Base-by-base conservation (phyloP, 306 rosid species). In the Acacia acuminata region DNA sequence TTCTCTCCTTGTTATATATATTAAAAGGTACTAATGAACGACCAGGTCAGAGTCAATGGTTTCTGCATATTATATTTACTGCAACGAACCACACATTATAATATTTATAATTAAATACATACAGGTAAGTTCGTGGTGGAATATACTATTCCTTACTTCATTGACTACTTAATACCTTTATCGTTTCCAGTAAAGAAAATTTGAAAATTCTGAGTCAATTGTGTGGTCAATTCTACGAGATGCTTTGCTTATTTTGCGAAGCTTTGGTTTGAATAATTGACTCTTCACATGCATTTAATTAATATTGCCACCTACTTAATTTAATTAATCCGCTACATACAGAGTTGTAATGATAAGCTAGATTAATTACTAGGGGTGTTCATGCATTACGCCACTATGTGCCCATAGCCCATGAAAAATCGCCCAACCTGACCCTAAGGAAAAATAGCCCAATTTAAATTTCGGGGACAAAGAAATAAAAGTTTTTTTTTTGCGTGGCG, bases 1-100 rank as follows among this genome's bases (percentile, higher is more conserved):
- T n/a, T n/a, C n/a, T n/a, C n/a, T n/a, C n/a, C n/a, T n/a, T n/a
- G n/a, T n/a, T n/a, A n/a, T n/a, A n/a, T n/a, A n/a, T n/a, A n/a
- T 19, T 19, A 17, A 38, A 40, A 40, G 16, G 73, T 38, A 6
- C 8, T 7, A 14, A 40, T 10, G 73, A 44, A 68, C 50, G 73
- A 40, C 73, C 73, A 40, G 44, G 73, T 68, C 73, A 40, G 50
- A 20, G 73, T 68, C 73, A 20, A 68, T 68, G 73, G 2, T 40
- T 68, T 17, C 17, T 68, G 50, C 50, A 68, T 68, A 68, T 40
- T 17, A 68, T 38, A 70, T 4, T 70, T 14, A 43, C 72, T 9
- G 47, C 75, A 70, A 69, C 22, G 12, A 47, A 47, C 53, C 53
- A 48, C 53, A 48, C 24, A 32, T 34, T 34, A 65, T 65, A n/a